phyloP scores from a whole-genome alignment of 129 eudicot species.

The Arctium minus region DNA sequence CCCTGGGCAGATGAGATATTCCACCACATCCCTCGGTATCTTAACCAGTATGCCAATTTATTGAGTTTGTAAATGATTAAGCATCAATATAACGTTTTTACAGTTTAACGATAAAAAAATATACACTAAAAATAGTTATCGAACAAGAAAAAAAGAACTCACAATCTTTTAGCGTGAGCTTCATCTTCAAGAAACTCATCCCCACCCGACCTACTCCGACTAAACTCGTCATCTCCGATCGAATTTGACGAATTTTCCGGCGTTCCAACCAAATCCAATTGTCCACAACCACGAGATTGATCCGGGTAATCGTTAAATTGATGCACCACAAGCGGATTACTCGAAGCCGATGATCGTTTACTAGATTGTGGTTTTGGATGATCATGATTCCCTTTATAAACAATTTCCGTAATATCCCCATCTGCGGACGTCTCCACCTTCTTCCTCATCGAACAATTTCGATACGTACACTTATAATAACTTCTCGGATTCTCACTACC shows the following conservation, averaged over 20 bases:
- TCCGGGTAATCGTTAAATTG: constrained; percentile 27
- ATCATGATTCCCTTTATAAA: constrained; percentile 65
- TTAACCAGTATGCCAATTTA: too few relatives aligned
- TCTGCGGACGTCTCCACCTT: constrained; percentile 64
- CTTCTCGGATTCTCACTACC: constrained; percentile 90
- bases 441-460: constrained; percentile 64
- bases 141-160: constrained; percentile 11
- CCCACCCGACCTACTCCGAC: constrained; percentile 38
- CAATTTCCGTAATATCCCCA: constrained; percentile 75
- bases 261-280: constrained; percentile 45
- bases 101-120: background rate
- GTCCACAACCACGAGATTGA: constrained; percentile 36
- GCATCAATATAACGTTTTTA: background rate
- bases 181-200: constrained; percentile 53
- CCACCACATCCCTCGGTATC: too few relatives aligned
- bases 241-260: constrained; percentile 66
- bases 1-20: too few relatives aligned
- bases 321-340: constrained; percentile 23
- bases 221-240: constrained; percentile 45
- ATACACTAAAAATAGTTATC: background rate
- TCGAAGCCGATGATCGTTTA: constrained; percentile 47
- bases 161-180: constrained; percentile 63
- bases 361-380: constrained; percentile 76
- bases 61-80: too few relatives aligned
- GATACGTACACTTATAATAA: constrained; percentile 73